Evolutionary conservation across 2,329 filamentous ascomycete species (phyloP).

Genomic region (Colletotrichum camelliae): DNA sequence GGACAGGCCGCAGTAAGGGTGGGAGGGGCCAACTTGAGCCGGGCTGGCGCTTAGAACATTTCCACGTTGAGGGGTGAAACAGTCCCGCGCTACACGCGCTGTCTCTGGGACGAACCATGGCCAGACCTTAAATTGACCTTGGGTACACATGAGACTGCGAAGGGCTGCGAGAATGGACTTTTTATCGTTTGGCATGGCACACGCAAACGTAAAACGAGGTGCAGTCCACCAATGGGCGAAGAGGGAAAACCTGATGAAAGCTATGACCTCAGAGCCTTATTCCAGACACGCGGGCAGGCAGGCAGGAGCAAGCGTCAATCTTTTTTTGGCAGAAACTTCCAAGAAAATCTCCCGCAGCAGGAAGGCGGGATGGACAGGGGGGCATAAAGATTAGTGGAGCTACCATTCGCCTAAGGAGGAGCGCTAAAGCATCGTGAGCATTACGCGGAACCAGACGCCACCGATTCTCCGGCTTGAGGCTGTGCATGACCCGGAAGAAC

Average conservation of each 20-base stretch:
- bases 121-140: slow-evolving; percentile 12
- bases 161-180: neutral
- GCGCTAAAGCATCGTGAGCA: slow-evolving; percentile 16
- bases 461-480: slow-evolving; percentile 20
- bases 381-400: slow-evolving; percentile 1
- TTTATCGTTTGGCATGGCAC: neutral
- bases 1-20: neutral
- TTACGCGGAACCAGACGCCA: slow-evolving; percentile 20
- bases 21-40: neutral
- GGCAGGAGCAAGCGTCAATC: neutral
- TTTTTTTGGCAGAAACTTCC: slow-evolving; percentile 10
- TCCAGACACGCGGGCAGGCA: neutral
- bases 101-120: slow-evolving; percentile 17
- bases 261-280: slow-evolving; percentile 19
- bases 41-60: neutral
- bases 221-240: neutral
- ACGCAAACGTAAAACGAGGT: neutral
- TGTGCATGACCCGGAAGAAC: neutral
- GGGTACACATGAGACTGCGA: neutral
- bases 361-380: slow-evolving; percentile 18
- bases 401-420: neutral
- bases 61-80: neutral
- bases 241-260: neutral
- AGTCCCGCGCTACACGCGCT: neutral
- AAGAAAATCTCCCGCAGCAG: slow-evolving; percentile 13